Conservation (phyloP, 2,329 filamentous ascomycete genomes). For the Fonsecaea pugnacius region DNA sequence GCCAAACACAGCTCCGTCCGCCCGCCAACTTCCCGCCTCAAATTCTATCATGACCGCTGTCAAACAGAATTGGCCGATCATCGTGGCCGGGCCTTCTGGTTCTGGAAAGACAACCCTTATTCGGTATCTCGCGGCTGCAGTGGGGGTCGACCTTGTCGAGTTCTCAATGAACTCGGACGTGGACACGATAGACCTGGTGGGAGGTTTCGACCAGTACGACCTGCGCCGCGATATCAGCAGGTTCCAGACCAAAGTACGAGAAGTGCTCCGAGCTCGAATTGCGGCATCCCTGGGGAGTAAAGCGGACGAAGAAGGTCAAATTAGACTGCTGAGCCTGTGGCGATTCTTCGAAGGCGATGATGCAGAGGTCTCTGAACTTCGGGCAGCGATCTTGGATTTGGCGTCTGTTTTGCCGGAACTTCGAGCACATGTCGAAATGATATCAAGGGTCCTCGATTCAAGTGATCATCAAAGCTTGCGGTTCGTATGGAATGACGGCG, state of each 20-base stretch:
- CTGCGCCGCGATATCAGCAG: slow-evolving; percentile 71
- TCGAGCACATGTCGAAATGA: not conserved
- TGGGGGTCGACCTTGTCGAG: slow-evolving; percentile 75
- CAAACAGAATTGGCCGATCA: slow-evolving; percentile 83
- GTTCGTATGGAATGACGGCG: slow-evolving; percentile 95
- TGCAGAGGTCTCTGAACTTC: slow-evolving; percentile 6
- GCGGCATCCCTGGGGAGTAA: slow-evolving; percentile 40
- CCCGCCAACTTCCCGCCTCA: slow-evolving; percentile 65
- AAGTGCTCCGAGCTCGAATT: slow-evolving; percentile 50
- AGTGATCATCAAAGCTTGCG: slow-evolving; percentile 8
- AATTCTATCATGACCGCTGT: slow-evolving; percentile 88
- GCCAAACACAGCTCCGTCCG: slow-evolving; percentile 44
- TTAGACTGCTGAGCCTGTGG: slow-evolving; percentile 18
- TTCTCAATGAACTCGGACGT: slow-evolving; percentile 93
- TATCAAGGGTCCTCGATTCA: slow-evolving; percentile 6
- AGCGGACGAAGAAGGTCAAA: not conserved
- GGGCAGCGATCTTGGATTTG: not conserved
- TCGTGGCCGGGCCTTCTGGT: slow-evolving; percentile 82
- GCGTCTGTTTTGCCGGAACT: slow-evolving; percentile 12
- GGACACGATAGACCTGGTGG: slow-evolving; percentile 95
- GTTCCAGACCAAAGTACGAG: slow-evolving; percentile 59
- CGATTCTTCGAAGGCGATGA: slow-evolving; percentile 8
- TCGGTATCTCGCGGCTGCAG: slow-evolving; percentile 76
- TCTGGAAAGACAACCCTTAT: slow-evolving; percentile 84
- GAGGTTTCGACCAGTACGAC: slow-evolving; percentile 94